A percentile compares a stretch with the other conserved stretches of the same genome.
phyloP scores from a whole-genome alignment of 257 asterid genomes.

The Rauvolfia tetraphylla region DNA sequence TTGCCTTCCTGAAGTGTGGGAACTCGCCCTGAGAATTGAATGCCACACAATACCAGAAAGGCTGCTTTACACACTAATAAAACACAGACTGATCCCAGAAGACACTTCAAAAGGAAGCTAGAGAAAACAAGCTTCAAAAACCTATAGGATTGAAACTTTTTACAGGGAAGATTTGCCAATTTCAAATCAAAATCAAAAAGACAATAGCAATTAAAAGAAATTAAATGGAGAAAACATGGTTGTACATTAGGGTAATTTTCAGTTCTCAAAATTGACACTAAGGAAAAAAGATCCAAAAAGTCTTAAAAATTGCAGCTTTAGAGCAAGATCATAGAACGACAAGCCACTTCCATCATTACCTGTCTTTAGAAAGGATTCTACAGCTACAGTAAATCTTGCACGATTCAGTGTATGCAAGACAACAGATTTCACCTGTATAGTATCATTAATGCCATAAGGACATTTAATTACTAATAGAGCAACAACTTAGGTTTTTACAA shows the following conservation, averaged over 20 bases:
- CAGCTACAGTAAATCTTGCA: conserved; percentile 96
- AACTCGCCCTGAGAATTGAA: conserved; percentile 70
- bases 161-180: background rate
- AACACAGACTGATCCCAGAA: background rate
- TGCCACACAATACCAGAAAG: background rate
- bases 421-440: conserved; percentile 80
- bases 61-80: background rate
- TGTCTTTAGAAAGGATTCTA: conserved; percentile 83
- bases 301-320: background rate
- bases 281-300: background rate
- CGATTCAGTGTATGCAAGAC: conserved; percentile 89
- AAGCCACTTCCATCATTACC: conserved; percentile 35
- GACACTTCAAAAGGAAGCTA: background rate
- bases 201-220: background rate
- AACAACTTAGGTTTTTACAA: background rate
- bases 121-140: background rate
- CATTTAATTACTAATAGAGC: background rate
- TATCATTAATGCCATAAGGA: background rate
- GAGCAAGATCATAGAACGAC: background rate
- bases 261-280: background rate
- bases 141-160: background rate
- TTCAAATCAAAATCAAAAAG: background rate
- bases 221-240: background rate
- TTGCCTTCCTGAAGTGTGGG: conserved; percentile 93
- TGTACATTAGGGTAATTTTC: background rate